phyloP scores from a whole-genome alignment of 2,329 filamentous ascomycete species.

The Coniochaeta sp. region DNA sequence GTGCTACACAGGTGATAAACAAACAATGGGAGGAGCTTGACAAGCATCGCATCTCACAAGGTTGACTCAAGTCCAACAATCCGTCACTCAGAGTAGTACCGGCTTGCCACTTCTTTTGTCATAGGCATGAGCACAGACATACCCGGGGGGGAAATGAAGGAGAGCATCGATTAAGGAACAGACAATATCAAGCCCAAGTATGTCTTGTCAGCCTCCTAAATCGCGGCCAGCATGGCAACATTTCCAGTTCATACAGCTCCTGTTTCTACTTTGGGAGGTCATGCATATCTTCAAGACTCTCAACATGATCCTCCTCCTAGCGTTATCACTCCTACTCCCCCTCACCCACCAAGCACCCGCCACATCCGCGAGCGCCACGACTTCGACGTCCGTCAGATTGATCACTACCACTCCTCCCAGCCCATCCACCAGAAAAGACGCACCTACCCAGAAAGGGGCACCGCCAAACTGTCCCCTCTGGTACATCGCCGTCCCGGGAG shows the following conservation, averaged over 20 bases:
- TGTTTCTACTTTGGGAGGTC: neutral
- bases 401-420: neutral
- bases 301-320: neutral
- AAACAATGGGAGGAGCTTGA: too few relatives aligned
- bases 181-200: too few relatives aligned
- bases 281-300: neutral
- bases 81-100: too few relatives aligned
- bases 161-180: too few relatives aligned
- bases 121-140: too few relatives aligned
- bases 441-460: neutral
- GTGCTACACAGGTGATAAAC: too few relatives aligned
- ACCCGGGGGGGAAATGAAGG: too few relatives aligned
- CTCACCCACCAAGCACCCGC: neutral
- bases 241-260: neutral
- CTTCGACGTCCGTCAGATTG: neutral
- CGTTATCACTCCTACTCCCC: neutral
- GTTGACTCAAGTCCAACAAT: too few relatives aligned
- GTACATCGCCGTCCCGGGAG: neutral
- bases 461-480: neutral
- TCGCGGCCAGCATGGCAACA: too few relatives aligned
- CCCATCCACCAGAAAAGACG: neutral
- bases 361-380: neutral
- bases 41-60: too few relatives aligned
- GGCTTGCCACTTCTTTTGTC: too few relatives aligned
- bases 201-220: too few relatives aligned